phyloP scores from a whole-genome alignment of 108 stramenopile genomes.

The Parietichytrium sp. region DNA sequence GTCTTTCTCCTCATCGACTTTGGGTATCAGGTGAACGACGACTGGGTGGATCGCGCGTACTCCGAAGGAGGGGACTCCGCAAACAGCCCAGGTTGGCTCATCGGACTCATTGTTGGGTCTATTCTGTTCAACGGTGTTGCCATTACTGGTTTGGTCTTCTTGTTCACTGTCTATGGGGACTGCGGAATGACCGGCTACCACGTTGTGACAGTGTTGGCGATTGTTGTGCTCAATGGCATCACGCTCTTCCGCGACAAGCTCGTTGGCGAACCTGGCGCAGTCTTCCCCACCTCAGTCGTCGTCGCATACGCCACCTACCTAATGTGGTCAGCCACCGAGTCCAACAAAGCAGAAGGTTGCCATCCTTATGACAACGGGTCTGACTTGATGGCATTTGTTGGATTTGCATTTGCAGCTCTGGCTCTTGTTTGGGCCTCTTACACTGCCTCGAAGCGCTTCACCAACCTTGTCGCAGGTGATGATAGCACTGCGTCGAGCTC shows the following conservation, averaged over 20 bases:
- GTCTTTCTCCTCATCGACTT: conserved; percentile 35
- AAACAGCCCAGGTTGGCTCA: conserved; percentile 1
- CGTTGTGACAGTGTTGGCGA: not conserved
- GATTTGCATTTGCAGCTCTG: not conserved
- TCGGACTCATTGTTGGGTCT: not conserved
- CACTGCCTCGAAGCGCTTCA: conserved; percentile 28
- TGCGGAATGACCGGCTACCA: not conserved
- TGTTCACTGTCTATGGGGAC: not conserved
- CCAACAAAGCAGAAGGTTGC: not conserved
- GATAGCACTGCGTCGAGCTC: too few species aligned
- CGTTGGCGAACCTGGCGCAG: not conserved
- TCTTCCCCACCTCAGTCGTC: not conserved
- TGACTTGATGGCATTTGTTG: not conserved
- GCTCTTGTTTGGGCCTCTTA: conserved; percentile 2
- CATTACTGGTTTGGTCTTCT: not conserved
- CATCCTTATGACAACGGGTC: not conserved
- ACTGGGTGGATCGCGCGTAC: conserved; percentile 10
- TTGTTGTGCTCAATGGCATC: not conserved
- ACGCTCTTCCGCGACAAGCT: conserved; percentile 13
- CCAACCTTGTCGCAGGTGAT: conserved; percentile 31
- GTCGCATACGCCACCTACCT: not conserved
- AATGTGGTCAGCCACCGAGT: conserved; percentile 31
- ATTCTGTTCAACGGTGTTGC: not conserved
- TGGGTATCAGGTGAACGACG: conserved; percentile 18
- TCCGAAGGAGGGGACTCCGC: not conserved